These are phyloP conservation scores for Tritrichomonas musculus DNA, from an alignment of 208 protist species.

Conservation along the genomic window DNA sequence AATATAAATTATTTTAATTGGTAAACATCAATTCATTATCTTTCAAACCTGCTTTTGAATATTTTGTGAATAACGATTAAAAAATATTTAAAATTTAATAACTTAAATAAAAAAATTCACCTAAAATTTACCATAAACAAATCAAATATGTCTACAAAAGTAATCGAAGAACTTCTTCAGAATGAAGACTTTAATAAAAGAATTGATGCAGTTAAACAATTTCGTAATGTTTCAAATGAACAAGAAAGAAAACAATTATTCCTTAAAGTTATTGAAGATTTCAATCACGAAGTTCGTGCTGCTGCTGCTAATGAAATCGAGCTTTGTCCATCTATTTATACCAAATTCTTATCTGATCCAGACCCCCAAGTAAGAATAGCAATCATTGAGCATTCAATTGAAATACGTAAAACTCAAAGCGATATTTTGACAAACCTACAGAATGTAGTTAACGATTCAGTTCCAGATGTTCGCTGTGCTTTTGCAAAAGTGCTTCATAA, in stretches of 20 bases:
- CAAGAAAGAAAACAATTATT: neutral
- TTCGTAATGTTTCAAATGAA: neutral
- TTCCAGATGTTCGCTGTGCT: neutral
- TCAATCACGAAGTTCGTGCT: slow-evolving; percentile 31
- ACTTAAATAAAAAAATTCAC: too few species aligned
- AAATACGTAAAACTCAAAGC: neutral
- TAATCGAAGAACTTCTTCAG: neutral
- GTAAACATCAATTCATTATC: too few species aligned
- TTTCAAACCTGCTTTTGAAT: too few species aligned
- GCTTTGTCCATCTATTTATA: neutral
- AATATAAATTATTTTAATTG: too few species aligned
- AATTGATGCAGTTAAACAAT: neutral
- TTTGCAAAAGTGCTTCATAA: neutral
- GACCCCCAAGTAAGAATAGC: neutral
- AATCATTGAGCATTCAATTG: neutral
- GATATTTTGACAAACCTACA: neutral
- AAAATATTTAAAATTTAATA: too few species aligned
- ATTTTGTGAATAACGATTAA: too few species aligned
- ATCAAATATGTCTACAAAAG: neutral
- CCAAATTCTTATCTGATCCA: neutral
- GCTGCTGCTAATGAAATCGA: neutral
- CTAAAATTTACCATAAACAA: too few species aligned
- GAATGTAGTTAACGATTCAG: neutral
- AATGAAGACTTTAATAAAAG: neutral
- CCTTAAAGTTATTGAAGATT: neutral